Conservation (phyloP, 352 stramenopile genomes). For the Globisporangium barbulae region DNA sequence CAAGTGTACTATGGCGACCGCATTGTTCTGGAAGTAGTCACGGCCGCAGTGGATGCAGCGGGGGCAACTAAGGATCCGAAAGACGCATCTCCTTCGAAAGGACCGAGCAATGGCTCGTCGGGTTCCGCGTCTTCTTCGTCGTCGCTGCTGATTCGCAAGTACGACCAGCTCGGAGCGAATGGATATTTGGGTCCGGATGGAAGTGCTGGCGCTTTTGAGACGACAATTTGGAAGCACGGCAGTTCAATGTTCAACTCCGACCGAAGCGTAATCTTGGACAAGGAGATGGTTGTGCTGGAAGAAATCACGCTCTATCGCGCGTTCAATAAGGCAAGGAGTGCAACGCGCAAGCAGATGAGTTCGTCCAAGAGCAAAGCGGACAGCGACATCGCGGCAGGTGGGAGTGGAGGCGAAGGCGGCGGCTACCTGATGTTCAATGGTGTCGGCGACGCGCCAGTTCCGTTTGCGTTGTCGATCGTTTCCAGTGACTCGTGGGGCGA, state of each 20-base stretch:
- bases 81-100: conserved; percentile 14
- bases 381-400: conserved; percentile 36
- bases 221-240: conserved; percentile 82
- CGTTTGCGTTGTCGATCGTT: conserved; percentile 69
- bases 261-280: conserved; percentile 69
- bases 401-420: conserved; percentile 46
- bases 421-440: conserved; percentile 88
- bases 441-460: conserved; percentile 76
- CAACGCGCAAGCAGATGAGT: conserved; percentile 17
- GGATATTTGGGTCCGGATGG: conserved; percentile 82
- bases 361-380: conserved; percentile 18
- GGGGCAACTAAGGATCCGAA: background rate
- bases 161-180: conserved; percentile 72
- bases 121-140: conserved; percentile 6
- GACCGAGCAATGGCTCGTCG: conserved; percentile 11
- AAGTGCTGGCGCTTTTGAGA: conserved; percentile 66
- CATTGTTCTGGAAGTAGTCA: conserved; percentile 64
- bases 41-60: conserved; percentile 5
- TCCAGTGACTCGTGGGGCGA: conserved; percentile 25
- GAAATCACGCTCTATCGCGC: conserved; percentile 80
- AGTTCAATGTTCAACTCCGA: conserved; percentile 84
- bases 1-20: conserved; percentile 76
- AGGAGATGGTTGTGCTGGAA: conserved; percentile 75
- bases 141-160: conserved; percentile 56
- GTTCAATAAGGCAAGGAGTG: conserved; percentile 60